phyloP scores from a whole-genome alignment of 257 asterid genomes.

The Salvia miltiorrhiza region DNA sequence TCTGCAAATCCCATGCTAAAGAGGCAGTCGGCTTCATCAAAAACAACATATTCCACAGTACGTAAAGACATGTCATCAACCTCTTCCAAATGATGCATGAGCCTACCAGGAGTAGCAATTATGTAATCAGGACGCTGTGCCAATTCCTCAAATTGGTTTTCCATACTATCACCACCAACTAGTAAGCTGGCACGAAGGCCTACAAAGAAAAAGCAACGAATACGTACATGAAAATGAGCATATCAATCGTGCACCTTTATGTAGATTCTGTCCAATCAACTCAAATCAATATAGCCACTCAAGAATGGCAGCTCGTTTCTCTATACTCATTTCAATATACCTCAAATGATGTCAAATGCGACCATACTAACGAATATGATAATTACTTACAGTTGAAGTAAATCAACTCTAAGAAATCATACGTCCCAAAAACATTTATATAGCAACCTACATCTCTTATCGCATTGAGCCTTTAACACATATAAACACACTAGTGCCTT shows the following conservation, averaged over 20 bases:
- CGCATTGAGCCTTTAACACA: background rate
- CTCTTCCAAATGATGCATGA: slow-evolving; percentile 91
- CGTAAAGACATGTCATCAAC: slow-evolving; percentile 93
- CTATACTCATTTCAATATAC: too few relatives aligned
- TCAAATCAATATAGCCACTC: background rate
- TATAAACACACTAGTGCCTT: background rate
- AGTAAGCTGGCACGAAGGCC: slow-evolving; percentile 84
- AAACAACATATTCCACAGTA: slow-evolving; percentile 86
- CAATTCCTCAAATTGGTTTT: slow-evolving; percentile 91
- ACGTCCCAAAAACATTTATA: background rate
- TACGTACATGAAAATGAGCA: too few relatives aligned
- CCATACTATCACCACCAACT: slow-evolving; percentile 99
- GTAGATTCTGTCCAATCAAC: background rate
- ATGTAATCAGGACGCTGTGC: slow-evolving; percentile 88
- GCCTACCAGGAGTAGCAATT: slow-evolving; percentile 95
- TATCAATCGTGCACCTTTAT: too few relatives aligned
- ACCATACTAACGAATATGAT: background rate
- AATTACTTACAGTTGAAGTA: background rate
- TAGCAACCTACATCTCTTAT: background rate
- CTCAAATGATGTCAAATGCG: background rate
- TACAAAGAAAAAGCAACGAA: slow-evolving; percentile 31
- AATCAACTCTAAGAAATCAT: background rate
- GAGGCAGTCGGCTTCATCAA: slow-evolving; percentile 94
- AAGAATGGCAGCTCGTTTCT: background rate
- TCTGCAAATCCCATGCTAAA: slow-evolving; percentile 95